Evolutionary conservation across 2,329 filamentous ascomycete species (phyloP), one percentile per base, ranked within the genome.

Genomic region (Pestalotiopsis sp.): DNA sequence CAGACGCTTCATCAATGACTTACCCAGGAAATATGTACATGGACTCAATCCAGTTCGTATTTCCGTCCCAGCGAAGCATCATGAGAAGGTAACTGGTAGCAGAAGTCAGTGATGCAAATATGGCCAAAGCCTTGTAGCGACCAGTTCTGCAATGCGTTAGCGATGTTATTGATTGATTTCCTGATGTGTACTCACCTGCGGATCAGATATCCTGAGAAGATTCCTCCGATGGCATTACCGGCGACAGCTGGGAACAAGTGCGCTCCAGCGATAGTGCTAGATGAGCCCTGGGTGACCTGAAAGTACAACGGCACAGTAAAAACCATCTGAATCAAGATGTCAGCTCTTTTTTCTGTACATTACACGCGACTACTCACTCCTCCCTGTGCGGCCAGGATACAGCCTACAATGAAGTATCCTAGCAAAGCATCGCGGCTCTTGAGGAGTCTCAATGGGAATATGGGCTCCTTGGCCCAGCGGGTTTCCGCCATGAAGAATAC

Each of bases 51-150:
- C 84, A 82, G 11, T 82, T 84, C 0, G 88, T 91, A 41, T 88
- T 71, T 0, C 89, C 90, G 13, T 86, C 82, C 91, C 90, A 92
- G 23, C 84, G 80, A 1, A 88, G 73, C 6, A 87, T 76, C 3
- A 91, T 82, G 0, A 90, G 77, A 0, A 80, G 61, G 69, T 91
- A 91, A 4, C 84, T 81, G 0, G 84, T 67, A 0, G 84, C 82
- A 0, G 88, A 85, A 1, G 84, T 78, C 0, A 87, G 64, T 0
- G 86, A 84, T 0, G 87, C 85, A 0, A 87, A 62, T 0, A 88
- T 80, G 0, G 88, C 80, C 0, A 90, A 80, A 0, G 76, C 71
- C 69, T 90, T 91, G 76, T 91, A 92, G 1, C 82, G 82, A 0
- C 90, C 90, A 0, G 88, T 91, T 25, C 45, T 52, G 3, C 2